Percentiles rank a stretch among this genome's conserved stretches.
Conservation (phyloP, 805 yeast species). For the Suhomyces canberraensis region DNA sequence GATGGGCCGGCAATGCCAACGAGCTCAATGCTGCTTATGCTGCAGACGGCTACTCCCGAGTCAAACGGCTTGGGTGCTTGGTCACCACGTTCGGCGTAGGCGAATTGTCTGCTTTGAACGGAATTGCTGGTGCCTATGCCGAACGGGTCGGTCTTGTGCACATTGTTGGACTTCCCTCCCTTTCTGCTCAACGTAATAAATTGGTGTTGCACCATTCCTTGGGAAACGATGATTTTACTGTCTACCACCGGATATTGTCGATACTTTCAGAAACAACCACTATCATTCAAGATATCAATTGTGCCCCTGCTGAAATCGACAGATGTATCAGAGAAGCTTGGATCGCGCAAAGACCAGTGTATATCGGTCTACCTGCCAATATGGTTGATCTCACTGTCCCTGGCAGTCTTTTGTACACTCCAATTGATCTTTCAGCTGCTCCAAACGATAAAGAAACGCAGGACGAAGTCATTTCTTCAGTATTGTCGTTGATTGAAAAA, state of each 20-base stretch:
- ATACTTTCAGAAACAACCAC: slow-evolving; percentile 66
- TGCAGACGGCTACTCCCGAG: slow-evolving; percentile 84
- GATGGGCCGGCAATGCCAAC: slow-evolving; percentile 91
- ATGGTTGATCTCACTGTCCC: slow-evolving; percentile 65
- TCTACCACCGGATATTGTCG: slow-evolving; percentile 74
- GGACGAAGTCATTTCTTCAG: slow-evolving; percentile 33
- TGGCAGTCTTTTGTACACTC: slow-evolving; percentile 53
- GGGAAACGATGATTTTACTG: slow-evolving; percentile 80
- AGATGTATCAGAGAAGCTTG: slow-evolving; percentile 69
- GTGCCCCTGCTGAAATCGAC: slow-evolving; percentile 73
- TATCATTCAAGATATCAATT: slow-evolving; percentile 56
- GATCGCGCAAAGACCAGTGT: slow-evolving; percentile 74
- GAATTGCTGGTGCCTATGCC: slow-evolving; percentile 85
- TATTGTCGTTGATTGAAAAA: slow-evolving; percentile 48
- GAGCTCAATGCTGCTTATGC: slow-evolving; percentile 87
- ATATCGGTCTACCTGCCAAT: slow-evolving; percentile 80
- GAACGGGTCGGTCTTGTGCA: slow-evolving; percentile 85
- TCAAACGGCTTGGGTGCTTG: slow-evolving; percentile 70
- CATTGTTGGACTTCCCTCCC: slow-evolving; percentile 83
- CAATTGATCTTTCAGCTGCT: slow-evolving; percentile 58
- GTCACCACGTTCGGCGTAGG: slow-evolving; percentile 92
- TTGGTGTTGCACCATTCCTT: slow-evolving; percentile 77
- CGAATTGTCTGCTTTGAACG: slow-evolving; percentile 79
- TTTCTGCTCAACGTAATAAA: slow-evolving; percentile 67
- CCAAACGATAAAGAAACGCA: slow-evolving; percentile 41